A percentile compares a stretch with the other conserved stretches of the same genome.
Conservation (phyloP, 2,329 filamentous ascomycete species). For the Scopulariopsis brevicaulis region DNA sequence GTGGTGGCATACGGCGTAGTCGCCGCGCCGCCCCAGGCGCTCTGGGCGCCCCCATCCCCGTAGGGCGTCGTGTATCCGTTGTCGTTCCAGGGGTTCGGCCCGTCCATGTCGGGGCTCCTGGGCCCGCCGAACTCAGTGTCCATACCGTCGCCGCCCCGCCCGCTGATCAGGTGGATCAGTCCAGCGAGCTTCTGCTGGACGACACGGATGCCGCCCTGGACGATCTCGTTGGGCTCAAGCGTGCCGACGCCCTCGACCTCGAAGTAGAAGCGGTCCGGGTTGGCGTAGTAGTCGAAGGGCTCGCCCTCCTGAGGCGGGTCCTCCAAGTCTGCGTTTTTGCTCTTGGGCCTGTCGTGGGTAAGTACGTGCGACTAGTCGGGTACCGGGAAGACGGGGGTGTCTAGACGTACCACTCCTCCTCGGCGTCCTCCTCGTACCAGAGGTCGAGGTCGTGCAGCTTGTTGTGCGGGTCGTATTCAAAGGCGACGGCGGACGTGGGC, state of each 20-base stretch:
- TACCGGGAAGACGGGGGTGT: not conserved
- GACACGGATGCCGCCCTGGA: conserved; percentile 78
- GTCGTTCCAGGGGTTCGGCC: conserved; percentile 43
- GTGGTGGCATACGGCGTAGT: conserved; percentile 29
- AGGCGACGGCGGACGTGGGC: conserved; percentile 81
- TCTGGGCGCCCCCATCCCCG: conserved; percentile 42
- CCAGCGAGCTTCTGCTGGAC: conserved; percentile 83
- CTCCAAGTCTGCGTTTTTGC: conserved; percentile 69
- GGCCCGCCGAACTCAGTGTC: conserved; percentile 51
- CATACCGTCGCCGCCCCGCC: conserved; percentile 43
- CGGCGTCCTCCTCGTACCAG: conserved; percentile 80
- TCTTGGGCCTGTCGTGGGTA: conserved; percentile 56
- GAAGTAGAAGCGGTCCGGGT: conserved; percentile 79
- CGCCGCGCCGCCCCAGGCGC: conserved; percentile 50
- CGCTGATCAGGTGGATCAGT: conserved; percentile 55
- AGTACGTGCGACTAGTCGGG: not conserved
- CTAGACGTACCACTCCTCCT: conserved; percentile 66
- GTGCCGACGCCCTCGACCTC: conserved; percentile 85
- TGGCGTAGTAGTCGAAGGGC: conserved; percentile 81
- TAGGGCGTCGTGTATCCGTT: conserved; percentile 63
- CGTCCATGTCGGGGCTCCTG: conserved; percentile 54
- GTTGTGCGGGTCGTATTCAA: conserved; percentile 97
- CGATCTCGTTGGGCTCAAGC: conserved; percentile 79
- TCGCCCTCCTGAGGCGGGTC: conserved; percentile 72
- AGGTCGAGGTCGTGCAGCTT: conserved; percentile 85